These are phyloP conservation scores for Colletotrichum tropicicola DNA, from an alignment of 2,329 filamentous ascomycete genomes.

Conservation along the genomic window DNA sequence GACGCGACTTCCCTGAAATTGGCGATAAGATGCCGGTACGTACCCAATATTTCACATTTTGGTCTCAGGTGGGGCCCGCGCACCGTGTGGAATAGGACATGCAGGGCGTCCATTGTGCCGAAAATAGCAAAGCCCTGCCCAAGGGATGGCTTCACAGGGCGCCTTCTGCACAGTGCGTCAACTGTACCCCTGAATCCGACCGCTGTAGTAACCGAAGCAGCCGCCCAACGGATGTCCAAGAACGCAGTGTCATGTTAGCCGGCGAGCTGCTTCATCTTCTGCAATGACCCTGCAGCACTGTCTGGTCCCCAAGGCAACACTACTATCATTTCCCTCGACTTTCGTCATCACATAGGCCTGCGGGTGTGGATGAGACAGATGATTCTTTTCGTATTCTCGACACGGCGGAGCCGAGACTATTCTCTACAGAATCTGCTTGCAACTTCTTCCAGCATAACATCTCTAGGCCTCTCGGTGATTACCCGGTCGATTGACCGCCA, in stretches of 20 bases:
- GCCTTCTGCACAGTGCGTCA: neutral
- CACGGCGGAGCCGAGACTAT: neutral
- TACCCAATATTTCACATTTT: neutral
- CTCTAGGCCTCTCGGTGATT: neutral
- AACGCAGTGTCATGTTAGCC: neutral
- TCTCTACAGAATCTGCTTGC: conserved; percentile 21
- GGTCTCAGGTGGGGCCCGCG: neutral
- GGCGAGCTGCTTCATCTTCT: too few species aligned
- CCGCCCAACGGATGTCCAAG: neutral
- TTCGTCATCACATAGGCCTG: too few species aligned
- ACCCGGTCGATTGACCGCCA: conserved; percentile 2
- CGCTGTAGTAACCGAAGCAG: neutral
- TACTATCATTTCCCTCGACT: too few species aligned
- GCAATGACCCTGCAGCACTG: too few species aligned
- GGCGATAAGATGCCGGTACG: conserved; percentile 12
- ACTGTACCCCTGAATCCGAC: conserved; percentile 9
- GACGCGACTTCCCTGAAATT: conserved; percentile 13
- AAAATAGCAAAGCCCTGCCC: neutral
- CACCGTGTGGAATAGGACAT: neutral
- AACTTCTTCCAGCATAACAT: neutral
- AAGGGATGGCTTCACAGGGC: neutral
- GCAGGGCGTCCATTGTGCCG: too few species aligned
- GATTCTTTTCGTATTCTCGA: neutral
- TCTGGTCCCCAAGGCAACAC: neutral
- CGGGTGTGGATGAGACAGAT: conserved; percentile 6